Conservation (phyloP, 495 filamentous ascomycete species). For the Penicillium manginii region DNA sequence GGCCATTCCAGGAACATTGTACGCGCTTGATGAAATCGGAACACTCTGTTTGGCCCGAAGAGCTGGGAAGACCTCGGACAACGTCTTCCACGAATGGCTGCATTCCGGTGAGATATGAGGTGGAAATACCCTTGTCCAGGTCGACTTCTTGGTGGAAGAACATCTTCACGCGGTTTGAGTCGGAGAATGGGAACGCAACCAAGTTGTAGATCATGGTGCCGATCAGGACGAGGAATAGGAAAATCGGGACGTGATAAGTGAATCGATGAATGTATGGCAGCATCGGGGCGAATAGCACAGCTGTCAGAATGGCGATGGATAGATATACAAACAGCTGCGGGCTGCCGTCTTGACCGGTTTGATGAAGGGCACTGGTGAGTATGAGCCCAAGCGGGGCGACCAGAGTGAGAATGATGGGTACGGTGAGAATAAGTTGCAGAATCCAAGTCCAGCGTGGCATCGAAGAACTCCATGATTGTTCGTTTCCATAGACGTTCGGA, state of each 20-base stretch:
- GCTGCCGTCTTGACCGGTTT: conserved; percentile 82
- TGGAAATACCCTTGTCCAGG: conserved; percentile 70
- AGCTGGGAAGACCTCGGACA: conserved; percentile 70
- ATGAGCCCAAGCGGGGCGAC: conserved; percentile 74
- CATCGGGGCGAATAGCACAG: conserved; percentile 76
- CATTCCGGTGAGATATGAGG: conserved; percentile 72
- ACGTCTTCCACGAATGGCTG: conserved; percentile 70
- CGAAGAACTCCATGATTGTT: conserved; percentile 82
- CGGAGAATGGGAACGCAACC: conserved; percentile 84
- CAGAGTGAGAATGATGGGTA: conserved; percentile 75
- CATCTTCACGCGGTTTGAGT: conserved; percentile 75
- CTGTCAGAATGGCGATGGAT: conserved; percentile 64
- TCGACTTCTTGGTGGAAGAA: conserved; percentile 85
- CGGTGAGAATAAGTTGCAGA: conserved; percentile 78
- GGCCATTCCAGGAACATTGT: conserved; percentile 72
- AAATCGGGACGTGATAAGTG: conserved; percentile 77
- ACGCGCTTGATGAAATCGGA: conserved; percentile 44
- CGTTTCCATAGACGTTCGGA: conserved; percentile 65
- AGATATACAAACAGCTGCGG: conserved; percentile 70
- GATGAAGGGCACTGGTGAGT: conserved; percentile 69
- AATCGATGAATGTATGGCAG: conserved; percentile 86
- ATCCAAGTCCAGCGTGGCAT: conserved; percentile 86
- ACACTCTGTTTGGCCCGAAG: conserved; percentile 54
- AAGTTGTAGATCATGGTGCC: conserved; percentile 88
- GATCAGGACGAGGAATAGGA: conserved; percentile 72